Conservation (phyloP, 768 basidiomycete species). For the Lactarius indigo region DNA sequence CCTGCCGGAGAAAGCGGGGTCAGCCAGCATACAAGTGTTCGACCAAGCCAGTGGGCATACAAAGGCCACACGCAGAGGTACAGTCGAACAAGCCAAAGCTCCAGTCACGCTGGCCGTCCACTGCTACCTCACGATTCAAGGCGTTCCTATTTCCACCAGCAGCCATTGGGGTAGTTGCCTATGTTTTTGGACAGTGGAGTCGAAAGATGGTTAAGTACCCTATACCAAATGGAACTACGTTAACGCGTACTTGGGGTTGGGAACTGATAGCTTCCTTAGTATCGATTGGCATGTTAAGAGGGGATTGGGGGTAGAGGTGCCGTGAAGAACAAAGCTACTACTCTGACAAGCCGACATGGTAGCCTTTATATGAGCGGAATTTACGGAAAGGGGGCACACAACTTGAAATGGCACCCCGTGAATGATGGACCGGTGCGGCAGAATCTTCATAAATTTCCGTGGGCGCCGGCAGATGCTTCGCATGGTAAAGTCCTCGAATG, state of each 20-base stretch:
- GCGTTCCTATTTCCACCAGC: conserved; percentile 27
- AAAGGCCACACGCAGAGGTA: conserved; percentile 27
- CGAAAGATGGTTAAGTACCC: background rate
- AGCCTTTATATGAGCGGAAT: background rate
- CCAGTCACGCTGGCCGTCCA: conserved; percentile 35
- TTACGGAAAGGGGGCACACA: background rate
- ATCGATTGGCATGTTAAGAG: background rate
- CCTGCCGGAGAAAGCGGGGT: conserved; percentile 27
- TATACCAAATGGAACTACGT: background rate
- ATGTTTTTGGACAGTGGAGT: background rate
- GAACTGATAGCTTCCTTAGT: background rate
- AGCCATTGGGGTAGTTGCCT: conserved; percentile 1
- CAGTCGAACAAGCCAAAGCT: conserved; percentile 30
- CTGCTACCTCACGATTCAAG: conserved; percentile 26
- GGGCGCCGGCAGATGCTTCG: no score
- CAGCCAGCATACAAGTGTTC: conserved; percentile 22
- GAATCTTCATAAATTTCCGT: no score
- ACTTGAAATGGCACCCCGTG: no score
- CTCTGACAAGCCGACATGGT: background rate
- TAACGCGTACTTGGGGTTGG: background rate
- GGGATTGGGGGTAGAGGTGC: background rate
- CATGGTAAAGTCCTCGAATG: no score
- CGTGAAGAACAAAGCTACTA: background rate
- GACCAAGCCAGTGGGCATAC: conserved; percentile 22
- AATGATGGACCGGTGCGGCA: background rate